A percentile compares a stretch with the other conserved stretches of the same genome.
Evolutionary conservation across 1,284 basidiomycete genomes (phyloP).

Genomic region (Cutaneotrichosporon curvatum): DNA sequence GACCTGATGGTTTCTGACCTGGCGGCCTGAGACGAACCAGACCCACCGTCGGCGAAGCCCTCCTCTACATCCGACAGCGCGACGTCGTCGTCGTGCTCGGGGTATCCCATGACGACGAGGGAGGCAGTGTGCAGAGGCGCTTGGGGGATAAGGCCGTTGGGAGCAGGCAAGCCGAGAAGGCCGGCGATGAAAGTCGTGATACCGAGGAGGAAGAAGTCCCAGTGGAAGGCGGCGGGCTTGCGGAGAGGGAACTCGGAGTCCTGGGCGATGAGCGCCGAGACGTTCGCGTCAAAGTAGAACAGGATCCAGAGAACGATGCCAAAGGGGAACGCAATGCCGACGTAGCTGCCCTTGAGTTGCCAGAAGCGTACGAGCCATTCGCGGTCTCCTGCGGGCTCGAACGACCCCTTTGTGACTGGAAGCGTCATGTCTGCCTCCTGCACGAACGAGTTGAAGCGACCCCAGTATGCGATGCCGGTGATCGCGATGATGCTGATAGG

Average conservation of each 20-base stretch:
- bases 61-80: slow-evolving; percentile 8
- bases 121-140: slow-evolving; percentile 90
- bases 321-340: slow-evolving; percentile 60
- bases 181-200: slow-evolving; percentile 88
- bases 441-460: slow-evolving; percentile 55
- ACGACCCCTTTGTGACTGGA: slow-evolving; percentile 59
- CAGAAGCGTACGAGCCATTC: slow-evolving; percentile 87
- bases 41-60: neutral
- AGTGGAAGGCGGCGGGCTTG: slow-evolving; percentile 91
- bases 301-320: slow-evolving; percentile 49
- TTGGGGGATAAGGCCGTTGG: slow-evolving; percentile 89
- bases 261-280: slow-evolving; percentile 77
- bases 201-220: slow-evolving; percentile 71
- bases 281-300: slow-evolving; percentile 49
- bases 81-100: slow-evolving; percentile 44
- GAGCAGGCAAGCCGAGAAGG: slow-evolving; percentile 82
- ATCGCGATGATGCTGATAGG: slow-evolving; percentile 68
- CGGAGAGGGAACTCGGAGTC: slow-evolving; percentile 80
- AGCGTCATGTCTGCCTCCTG: slow-evolving; percentile 58
- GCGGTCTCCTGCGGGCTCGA: slow-evolving; percentile 64
- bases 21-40: too few species aligned
- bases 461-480: slow-evolving; percentile 77
- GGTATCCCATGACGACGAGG: slow-evolving; percentile 64
- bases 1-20: neutral
- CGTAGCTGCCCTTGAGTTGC: slow-evolving; percentile 82